Conservation (phyloP, 345 rosid species). For the Acer yangbiense region DNA sequence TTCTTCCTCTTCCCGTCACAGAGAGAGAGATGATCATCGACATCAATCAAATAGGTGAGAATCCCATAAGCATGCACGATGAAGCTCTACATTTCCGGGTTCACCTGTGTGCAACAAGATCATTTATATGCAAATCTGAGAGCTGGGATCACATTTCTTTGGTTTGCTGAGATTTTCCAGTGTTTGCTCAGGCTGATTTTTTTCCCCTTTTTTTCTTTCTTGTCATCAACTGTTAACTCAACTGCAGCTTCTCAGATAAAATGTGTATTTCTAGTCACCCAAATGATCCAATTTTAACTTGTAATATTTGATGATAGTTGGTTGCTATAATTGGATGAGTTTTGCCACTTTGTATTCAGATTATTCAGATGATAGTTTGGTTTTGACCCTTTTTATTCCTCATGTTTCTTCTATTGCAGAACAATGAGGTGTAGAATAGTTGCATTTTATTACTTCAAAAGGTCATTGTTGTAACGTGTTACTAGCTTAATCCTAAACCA, state of each 20-base stretch:
- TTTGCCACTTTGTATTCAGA: neutral
- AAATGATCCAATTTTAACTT: neutral
- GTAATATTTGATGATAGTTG: neutral
- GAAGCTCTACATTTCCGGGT: neutral
- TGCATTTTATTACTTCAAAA: neutral
- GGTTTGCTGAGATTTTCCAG: neutral
- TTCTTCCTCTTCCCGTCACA: constrained; percentile 31
- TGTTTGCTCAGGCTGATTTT: neutral
- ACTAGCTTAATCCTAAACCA: too few relatives aligned
- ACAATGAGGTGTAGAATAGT: neutral
- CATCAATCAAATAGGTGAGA: constrained; percentile 28
- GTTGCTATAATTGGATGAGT: neutral
- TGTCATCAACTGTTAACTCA: neutral
- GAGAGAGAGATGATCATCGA: constrained; percentile 31
- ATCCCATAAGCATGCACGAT: neutral
- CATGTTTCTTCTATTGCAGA: neutral
- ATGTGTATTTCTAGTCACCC: neutral
- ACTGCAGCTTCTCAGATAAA: neutral
- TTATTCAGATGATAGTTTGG: neutral
- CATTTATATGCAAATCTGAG: neutral
- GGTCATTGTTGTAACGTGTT: neutral
- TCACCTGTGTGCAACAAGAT: neutral
- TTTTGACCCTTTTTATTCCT: neutral
- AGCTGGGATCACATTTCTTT: neutral
- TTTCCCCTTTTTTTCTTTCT: neutral